phyloP scores from a whole-genome alignment of 441 rosid genomes.

The Syzygium malaccense region DNA sequence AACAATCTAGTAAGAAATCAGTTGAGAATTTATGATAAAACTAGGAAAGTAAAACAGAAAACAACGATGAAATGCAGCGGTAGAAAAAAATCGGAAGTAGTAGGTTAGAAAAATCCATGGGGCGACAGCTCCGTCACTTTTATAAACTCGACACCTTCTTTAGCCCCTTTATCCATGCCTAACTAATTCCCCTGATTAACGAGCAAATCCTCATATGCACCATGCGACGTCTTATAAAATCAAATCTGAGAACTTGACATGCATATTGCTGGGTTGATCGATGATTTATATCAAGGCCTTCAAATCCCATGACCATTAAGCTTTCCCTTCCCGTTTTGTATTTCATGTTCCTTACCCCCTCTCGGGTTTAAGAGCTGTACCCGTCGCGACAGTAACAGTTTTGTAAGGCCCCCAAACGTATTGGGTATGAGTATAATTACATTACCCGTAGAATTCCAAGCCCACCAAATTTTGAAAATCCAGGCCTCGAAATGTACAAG shows the following conservation, averaged over 20 bases:
- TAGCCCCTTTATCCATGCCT: neutral
- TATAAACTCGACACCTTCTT: neutral
- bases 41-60: neutral
- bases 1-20: neutral
- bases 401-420: too few species aligned
- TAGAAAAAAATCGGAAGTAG: neutral
- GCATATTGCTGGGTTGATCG: neutral
- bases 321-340: neutral
- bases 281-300: neutral
- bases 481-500: too few species aligned
- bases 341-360: too few species aligned
- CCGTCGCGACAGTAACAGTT: too few species aligned
- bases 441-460: too few species aligned
- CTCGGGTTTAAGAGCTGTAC: too few species aligned
- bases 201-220: neutral
- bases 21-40: neutral
- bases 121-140: neutral
- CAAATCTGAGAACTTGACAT: neutral
- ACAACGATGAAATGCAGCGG: neutral
- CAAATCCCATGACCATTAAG: neutral
- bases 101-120: neutral
- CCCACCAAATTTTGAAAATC: too few species aligned
- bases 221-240: neutral
- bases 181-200: neutral
- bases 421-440: too few species aligned